Evolutionary conservation across 2,329 filamentous ascomycete genomes (phyloP), one percentile per base, ranked within the genome.

Genomic region (Colletotrichum truncatum): DNA sequence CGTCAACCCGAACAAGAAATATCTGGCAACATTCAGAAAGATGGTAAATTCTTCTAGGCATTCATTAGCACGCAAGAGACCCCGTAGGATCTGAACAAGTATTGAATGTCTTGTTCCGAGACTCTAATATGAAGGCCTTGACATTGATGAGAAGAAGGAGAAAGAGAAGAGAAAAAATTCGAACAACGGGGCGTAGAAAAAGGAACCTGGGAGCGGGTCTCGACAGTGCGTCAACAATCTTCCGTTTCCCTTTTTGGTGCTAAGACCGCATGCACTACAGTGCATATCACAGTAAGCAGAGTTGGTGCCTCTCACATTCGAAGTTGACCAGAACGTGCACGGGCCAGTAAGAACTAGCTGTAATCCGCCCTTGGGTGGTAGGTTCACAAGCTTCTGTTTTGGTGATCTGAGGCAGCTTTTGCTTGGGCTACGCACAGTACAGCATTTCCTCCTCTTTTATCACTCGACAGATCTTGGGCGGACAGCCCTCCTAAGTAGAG

Each of bases 51-150:
- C 77, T 92, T 93, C 97, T 93, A 91, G 95, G 92, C 92, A 86
- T 92, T 94, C 93, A 90, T 94, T 88, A 99, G 96, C 96, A 93
- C 95, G 94, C 93, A 84, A 91, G 94, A 92, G 87, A 84, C 91
- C 87, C 82, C 85, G 79, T 80, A 85, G 89, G 87, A 91, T 88
- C 93, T 97, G 92, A 93, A 92, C 89, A 94, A 93, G 92, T 88
- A 98, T 87, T 93, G 93, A 94, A 77, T 77, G 80, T 89, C 92
- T 89, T 92, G 89, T 89, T 92, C 92, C 94, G 95, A 97, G 96
- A 99, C 96, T 99, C 96, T 98, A 98, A 95, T 92, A 93, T 92
- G 89, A 91, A 92, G 91, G 93, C 91, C 89, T 85, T 88, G 89
- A 93, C 90, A 93, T 93, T 95, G 84, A 85, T 81, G 83, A 80